These are phyloP conservation scores for Bipolaris gigantea DNA, from an alignment of 2,329 filamentous ascomycete species.

Conservation along the genomic window DNA sequence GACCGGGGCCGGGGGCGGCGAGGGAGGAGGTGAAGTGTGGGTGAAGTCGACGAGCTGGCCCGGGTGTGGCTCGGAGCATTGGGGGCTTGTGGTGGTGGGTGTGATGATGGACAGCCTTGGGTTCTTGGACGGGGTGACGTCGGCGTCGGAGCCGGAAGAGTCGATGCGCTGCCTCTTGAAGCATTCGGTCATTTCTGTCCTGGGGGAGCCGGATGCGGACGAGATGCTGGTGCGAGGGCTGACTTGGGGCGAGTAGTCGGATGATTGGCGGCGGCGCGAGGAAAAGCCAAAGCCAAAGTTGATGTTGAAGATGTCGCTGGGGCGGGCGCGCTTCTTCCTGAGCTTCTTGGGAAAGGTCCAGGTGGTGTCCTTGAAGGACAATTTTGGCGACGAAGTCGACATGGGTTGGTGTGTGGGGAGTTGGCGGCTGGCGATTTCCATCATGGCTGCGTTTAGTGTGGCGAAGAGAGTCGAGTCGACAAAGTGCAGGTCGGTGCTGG, in stretches of 20 bases:
- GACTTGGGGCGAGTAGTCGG: conserved; percentile 14
- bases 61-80: conserved; percentile 11
- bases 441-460: conserved; percentile 9
- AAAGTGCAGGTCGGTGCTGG: background rate
- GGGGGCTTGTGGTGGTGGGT: background rate
- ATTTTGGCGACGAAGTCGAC: conserved; percentile 1
- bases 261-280: conserved; percentile 6
- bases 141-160: conserved; percentile 6
- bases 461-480: conserved; percentile 1
- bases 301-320: conserved; percentile 17
- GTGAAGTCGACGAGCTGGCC: conserved; percentile 17
- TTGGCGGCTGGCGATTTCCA: conserved; percentile 9
- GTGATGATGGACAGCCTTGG: background rate
- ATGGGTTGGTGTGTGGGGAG: background rate
- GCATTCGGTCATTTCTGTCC: conserved; percentile 3
- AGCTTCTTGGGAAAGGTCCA: conserved; percentile 10
- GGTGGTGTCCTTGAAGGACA: conserved; percentile 3
- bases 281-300: conserved; percentile 15
- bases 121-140: background rate
- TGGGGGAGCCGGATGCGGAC: background rate
- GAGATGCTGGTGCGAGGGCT: conserved; percentile 19
- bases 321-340: conserved; percentile 8
- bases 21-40: background rate
- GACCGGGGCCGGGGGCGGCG: background rate
- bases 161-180: conserved; percentile 17